These are phyloP conservation scores for Phytophthora boehmeriae DNA, from an alignment of 352 stramenopile genomes.

Conservation along the genomic window DNA sequence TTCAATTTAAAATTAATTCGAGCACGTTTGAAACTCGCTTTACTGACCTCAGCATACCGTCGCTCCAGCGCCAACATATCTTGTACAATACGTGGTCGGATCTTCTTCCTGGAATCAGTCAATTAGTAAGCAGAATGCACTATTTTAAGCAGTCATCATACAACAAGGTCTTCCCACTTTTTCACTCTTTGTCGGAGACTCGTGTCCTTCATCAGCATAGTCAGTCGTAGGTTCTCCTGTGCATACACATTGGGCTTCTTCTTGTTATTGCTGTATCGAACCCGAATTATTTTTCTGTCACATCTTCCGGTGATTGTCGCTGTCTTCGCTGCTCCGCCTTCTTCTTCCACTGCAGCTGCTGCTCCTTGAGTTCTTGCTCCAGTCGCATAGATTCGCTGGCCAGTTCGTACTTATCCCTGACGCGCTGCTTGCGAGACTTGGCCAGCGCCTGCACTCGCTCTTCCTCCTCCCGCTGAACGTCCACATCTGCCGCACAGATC, in stretches of 20 bases:
- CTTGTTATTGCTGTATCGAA: conserved; percentile 35
- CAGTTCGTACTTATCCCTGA: conserved; percentile 61
- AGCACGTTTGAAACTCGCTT: background rate
- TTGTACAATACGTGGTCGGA: conserved; percentile 62
- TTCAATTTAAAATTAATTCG: background rate
- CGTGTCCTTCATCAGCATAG: conserved; percentile 49
- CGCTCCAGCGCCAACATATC: conserved; percentile 77
- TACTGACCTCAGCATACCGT: conserved; percentile 44
- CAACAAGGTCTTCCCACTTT: conserved; percentile 30
- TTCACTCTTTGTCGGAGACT: conserved; percentile 42
- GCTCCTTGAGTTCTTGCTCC: conserved; percentile 55
- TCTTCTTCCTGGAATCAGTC: conserved; percentile 43
- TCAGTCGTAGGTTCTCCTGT: conserved; percentile 67
- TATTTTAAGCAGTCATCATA: background rate
- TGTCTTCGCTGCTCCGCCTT: conserved; percentile 23
- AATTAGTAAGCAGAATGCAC: conserved; percentile 1
- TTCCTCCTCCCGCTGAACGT: conserved; percentile 59
- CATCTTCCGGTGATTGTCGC: conserved; percentile 8
- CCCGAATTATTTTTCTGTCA: conserved; percentile 19
- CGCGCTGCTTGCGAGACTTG: conserved; percentile 24
- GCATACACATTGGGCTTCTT: conserved; percentile 49
- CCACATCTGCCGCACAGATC: conserved; percentile 60
- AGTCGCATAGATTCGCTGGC: conserved; percentile 43
- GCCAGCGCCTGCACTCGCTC: conserved; percentile 28
- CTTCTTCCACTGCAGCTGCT: conserved; percentile 46